Conservation (phyloP, 2,329 filamentous ascomycete genomes). For the Cryphonectria naterciae region DNA sequence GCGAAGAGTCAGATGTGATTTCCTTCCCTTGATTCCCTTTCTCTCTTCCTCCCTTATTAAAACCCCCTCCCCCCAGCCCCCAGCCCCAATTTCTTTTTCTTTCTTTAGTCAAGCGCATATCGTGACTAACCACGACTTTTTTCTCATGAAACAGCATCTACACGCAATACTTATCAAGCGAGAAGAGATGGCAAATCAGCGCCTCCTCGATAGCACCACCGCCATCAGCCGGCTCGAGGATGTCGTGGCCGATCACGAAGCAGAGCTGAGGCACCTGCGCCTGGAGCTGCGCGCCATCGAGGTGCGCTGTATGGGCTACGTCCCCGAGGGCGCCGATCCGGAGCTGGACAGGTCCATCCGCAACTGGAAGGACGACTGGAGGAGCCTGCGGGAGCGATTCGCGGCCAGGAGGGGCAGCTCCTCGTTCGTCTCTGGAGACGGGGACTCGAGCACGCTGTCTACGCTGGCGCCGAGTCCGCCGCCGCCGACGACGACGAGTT, state of each 20-base stretch:
- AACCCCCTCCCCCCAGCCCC: background rate
- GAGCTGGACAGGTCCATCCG: conserved; percentile 63
- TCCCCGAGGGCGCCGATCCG: conserved; percentile 55
- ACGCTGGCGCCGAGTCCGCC: conserved; percentile 5
- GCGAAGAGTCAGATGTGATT: conserved; percentile 60
- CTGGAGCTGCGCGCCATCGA: conserved; percentile 67
- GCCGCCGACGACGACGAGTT: conserved; percentile 1
- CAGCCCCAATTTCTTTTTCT: background rate
- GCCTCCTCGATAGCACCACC: conserved; percentile 63
- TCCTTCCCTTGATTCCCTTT: conserved; percentile 16
- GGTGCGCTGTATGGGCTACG: conserved; percentile 55
- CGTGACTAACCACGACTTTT: conserved; percentile 9
- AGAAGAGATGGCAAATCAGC: conserved; percentile 60
- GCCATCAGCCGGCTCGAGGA: conserved; percentile 61
- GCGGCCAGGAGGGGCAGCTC: conserved; percentile 15
- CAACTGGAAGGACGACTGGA: conserved; percentile 66
- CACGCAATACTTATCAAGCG: conserved; percentile 63
- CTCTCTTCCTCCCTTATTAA: conserved; percentile 36
- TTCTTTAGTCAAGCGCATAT: background rate
- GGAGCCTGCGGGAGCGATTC: conserved; percentile 41
- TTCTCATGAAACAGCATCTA: conserved; percentile 53
- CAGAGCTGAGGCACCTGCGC: conserved; percentile 64
- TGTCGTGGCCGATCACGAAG: conserved; percentile 59
- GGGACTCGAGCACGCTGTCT: conserved; percentile 13
- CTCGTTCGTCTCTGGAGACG: conserved; percentile 15